Conservation (phyloP, 164 flowering plant genomes). For the Annona cherimola region DNA sequence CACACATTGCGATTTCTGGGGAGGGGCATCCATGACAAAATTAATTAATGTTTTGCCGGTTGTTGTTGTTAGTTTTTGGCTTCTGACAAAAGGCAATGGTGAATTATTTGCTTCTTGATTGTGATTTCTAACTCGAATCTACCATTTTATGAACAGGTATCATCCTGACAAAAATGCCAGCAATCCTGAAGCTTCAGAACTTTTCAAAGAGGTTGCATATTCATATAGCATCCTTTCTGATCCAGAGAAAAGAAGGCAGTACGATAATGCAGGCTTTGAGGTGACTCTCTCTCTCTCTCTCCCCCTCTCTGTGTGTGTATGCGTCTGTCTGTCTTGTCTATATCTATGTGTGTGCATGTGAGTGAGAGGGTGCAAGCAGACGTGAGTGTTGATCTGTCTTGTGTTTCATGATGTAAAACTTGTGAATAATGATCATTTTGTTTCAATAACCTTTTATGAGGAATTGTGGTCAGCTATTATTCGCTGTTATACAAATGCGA, state of each 20-base stretch:
- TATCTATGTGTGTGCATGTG: background rate
- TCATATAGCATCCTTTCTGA: conserved; percentile 71
- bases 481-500: background rate
- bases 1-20: too few relatives aligned
- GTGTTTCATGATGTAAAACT: background rate
- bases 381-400: background rate
- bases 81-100: too few relatives aligned
- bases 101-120: background rate
- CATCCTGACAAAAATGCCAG: conserved; percentile 55
- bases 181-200: conserved; percentile 72
- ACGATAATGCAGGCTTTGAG: conserved; percentile 33
- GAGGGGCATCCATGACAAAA: too few relatives aligned
- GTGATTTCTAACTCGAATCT: background rate
- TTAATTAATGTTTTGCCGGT: too few relatives aligned
- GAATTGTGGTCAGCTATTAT: background rate
- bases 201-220: conserved; percentile 73
- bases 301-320: background rate
- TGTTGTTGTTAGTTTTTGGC: too few relatives aligned
- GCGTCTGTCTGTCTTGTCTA: background rate
- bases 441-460: background rate
- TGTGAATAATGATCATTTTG: background rate
- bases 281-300: conserved; percentile 7
- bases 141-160: conserved; percentile 18
- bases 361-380: background rate
- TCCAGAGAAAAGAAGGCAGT: conserved; percentile 46